Conservation (phyloP, 495 filamentous ascomycete genomes). For the Aspergillus sparsus region DNA sequence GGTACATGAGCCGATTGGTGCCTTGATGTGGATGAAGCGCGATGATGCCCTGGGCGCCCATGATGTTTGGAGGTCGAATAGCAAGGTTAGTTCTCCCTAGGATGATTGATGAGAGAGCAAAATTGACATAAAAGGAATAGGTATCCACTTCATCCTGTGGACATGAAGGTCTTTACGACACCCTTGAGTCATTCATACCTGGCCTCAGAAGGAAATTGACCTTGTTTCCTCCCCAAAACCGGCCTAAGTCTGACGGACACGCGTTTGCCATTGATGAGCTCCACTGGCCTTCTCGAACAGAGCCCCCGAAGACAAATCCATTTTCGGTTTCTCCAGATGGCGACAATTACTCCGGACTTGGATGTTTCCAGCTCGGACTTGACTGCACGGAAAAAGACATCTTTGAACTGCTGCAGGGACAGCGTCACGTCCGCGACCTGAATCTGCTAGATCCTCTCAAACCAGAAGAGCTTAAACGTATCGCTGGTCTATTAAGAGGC, state of each 20-base stretch:
- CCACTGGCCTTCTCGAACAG: slow-evolving; percentile 13
- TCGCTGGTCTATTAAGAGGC: slow-evolving; percentile 12
- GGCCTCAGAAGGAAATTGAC: slow-evolving; percentile 13
- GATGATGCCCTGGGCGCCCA: slow-evolving; percentile 15
- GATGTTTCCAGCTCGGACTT: slow-evolving; percentile 26
- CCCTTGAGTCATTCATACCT: slow-evolving; percentile 17
- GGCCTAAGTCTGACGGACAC: background rate
- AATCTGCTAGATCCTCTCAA: slow-evolving; percentile 20
- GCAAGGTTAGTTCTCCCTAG: background rate
- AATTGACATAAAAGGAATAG: background rate
- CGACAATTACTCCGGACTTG: slow-evolving; percentile 15
- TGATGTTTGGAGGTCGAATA: slow-evolving; percentile 19
- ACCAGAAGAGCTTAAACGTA: slow-evolving; percentile 10
- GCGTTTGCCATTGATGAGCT: slow-evolving; percentile 16
- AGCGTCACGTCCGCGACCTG: slow-evolving; percentile 19
- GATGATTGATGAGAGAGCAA: too few relatives aligned
- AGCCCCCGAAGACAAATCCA: slow-evolving; percentile 13
- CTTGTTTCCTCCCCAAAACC: slow-evolving; percentile 6
- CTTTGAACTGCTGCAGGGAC: slow-evolving; percentile 18
- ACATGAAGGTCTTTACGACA: slow-evolving; percentile 14
- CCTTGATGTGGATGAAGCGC: slow-evolving; percentile 24
- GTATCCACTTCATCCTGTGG: slow-evolving; percentile 3
- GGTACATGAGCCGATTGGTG: slow-evolving; percentile 18
- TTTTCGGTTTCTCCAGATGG: slow-evolving; percentile 22
- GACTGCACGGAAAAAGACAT: slow-evolving; percentile 21